A percentile compares a stretch with the other conserved stretches of the same genome.
phyloP scores from a whole-genome alignment of 1,284 basidiomycete genomes.

The Sporisorium sorghi region DNA sequence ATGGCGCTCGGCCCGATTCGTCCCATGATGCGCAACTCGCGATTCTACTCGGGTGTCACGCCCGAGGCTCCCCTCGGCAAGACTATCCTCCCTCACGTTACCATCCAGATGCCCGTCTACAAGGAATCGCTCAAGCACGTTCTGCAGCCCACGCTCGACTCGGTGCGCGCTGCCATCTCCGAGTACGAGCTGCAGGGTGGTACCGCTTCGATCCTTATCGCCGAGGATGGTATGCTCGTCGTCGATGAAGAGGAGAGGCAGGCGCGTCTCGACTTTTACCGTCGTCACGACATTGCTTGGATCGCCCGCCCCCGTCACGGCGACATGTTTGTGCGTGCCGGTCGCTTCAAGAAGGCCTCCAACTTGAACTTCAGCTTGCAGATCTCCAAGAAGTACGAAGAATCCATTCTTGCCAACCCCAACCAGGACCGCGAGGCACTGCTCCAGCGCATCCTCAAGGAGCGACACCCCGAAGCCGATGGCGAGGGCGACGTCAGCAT shows the following conservation, averaged over 20 bases:
- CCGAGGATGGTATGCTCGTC: constrained; percentile 80
- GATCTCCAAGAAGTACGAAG: constrained; percentile 80
- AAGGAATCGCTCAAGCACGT: constrained; percentile 73
- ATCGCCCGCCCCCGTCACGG: constrained; percentile 82
- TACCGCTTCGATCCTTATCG: constrained; percentile 79
- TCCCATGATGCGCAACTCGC: constrained; percentile 73
- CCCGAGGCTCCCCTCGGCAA: constrained; percentile 43
- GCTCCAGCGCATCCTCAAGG: constrained; percentile 29
- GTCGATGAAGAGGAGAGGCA: constrained; percentile 76
- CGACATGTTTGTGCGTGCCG: constrained; percentile 79
- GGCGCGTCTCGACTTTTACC: constrained; percentile 79
- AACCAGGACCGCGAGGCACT: constrained; percentile 23
- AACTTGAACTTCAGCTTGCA: constrained; percentile 88
- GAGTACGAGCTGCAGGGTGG: constrained; percentile 86
- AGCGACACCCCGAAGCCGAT: constrained; percentile 69
- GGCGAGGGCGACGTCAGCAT: constrained; percentile 52
- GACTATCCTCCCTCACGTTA: constrained; percentile 76
- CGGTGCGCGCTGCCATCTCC: constrained; percentile 85
- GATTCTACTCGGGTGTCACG: constrained; percentile 71
- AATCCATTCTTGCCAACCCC: constrained; percentile 73
- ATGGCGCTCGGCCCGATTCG: constrained; percentile 73
- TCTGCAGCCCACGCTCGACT: constrained; percentile 78
- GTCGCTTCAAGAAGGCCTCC: constrained; percentile 87
- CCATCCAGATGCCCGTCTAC: constrained; percentile 83
- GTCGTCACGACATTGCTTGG: constrained; percentile 81